Base-by-base conservation (phyloP, 805 yeast genomes). In the Yarrowia divulgata region DNA sequence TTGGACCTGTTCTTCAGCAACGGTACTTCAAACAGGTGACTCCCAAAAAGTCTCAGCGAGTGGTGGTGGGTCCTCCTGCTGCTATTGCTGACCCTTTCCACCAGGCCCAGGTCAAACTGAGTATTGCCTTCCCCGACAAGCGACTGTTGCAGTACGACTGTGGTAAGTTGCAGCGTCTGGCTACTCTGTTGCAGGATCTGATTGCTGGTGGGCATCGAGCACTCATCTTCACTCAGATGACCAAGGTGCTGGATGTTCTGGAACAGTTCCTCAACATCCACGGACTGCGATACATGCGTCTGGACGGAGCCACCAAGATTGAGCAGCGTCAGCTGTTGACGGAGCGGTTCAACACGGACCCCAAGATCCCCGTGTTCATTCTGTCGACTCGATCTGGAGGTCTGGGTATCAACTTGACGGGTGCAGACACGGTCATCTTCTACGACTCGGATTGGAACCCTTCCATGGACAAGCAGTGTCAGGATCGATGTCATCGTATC, bases 371-470 rank as follows among this genome's bases (percentile, higher is more conserved):
- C 3, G 97, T 93, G 19, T 95, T 95, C 75, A 95, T 95, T 63
- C 79, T 95, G 68, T 92, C 97, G 3, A 92, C 98, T 2, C 87
- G 99, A 79, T 95, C 99, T 2, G 99, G 99, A 78, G 99, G 99
- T 45, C 83, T 96, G 73, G 99, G 99, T 77, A 95, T 95, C 77
- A 95, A 95, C 76, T 81, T 95, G 72, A 95, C 99, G 0, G 99
- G 98, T 76, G 99, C 99, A 0, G 99, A 95, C 76, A 95, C 99
- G 0, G 99, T 95, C 54, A 92, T 95, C 8, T 96, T 95, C 80
- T 95, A 96, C 78, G 99, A 95, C 79, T 92, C 97, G 2, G 99
- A 94, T 79, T 94, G 99, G 99, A 95, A 95, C 77, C 99, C 99
- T 1, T 97, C 98, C 1, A 95, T 95, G 98, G 99, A 95, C 78